These are phyloP conservation scores for Psilocybe cyanescens DNA, from an alignment of 768 basidiomycete genomes.

Conservation along the genomic window DNA sequence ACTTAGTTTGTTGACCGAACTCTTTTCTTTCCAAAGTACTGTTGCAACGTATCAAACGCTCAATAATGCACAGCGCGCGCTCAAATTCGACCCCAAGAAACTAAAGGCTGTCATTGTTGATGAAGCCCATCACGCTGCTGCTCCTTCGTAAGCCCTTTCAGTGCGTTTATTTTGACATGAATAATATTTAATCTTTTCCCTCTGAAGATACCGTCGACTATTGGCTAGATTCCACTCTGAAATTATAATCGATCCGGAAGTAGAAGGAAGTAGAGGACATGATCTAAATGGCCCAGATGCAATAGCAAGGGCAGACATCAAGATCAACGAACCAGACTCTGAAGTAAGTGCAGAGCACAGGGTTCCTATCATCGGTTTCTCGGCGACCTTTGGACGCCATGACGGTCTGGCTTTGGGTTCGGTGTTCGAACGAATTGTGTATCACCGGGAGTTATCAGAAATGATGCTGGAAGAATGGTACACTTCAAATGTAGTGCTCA, in stretches of 20 bases:
- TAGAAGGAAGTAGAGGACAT: neutral
- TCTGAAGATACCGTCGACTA: constrained; percentile 71
- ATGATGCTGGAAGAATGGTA: constrained; percentile 95
- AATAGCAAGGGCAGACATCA: neutral
- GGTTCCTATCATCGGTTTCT: constrained; percentile 91
- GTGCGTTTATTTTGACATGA: neutral
- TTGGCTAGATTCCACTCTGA: constrained; percentile 80
- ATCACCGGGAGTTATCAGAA: constrained; percentile 86
- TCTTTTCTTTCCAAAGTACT: constrained; percentile 51
- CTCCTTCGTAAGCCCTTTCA: constrained; percentile 70
- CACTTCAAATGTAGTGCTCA: constrained; percentile 7
- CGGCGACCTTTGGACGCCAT: constrained; percentile 92
- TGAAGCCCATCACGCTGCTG: constrained; percentile 95
- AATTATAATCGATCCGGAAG: constrained; percentile 45
- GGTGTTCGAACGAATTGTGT: constrained; percentile 91
- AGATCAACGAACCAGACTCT: constrained; percentile 39
- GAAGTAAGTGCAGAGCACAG: constrained; percentile 43
- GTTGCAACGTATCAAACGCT: constrained; percentile 92
- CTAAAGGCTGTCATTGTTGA: constrained; percentile 86
- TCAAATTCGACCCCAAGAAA: constrained; percentile 70
- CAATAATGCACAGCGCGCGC: constrained; percentile 60
- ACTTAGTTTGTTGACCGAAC: neutral
- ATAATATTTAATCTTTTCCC: neutral
- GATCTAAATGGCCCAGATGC: neutral
- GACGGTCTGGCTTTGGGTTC: constrained; percentile 89